Evolutionary conservation across 306 rosid species (phyloP), one percentile per base, ranked within the genome.

Genomic region (Medicago arabica): DNA sequence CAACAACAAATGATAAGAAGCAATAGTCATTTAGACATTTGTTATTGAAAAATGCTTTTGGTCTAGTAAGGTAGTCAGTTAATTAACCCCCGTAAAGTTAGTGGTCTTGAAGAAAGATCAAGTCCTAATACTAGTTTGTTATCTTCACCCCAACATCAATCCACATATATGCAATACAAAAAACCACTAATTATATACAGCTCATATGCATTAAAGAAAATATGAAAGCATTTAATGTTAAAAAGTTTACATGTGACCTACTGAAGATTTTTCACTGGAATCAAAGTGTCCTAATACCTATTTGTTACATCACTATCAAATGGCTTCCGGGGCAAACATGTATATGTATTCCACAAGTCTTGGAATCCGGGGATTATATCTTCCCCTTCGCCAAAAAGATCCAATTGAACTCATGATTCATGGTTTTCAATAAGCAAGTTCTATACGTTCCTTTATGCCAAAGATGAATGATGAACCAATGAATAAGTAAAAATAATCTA

Each of bases 341-440:
- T 38, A 61, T 54, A n/a, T 39, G 67, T 41, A 64, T 63, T 63
- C 40, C 51, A 23, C 0, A 16, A 54, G 62, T 57, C n/a, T 7
- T 31, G 79, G 70, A 47, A 57, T 57, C 59, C 9, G 6, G 13
- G 17, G 53, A 54, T 54, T 18, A 53, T 53, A 71, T 38, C 11
- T 16, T 17, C 54, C 43, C 65, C 64, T 18, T 16, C 38, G 0
- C 19, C 63, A 67, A 74, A 50, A 43, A 41, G 55, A 39, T 69
- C 28, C 44, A 74, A 25, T 36, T 61, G 51, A 74, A 79, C 71
- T 63, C 31, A 3, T 15, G 54, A 60, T 41, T 41, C 46, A 40
- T 16, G 12, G 40, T 75, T 71, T 46, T 71, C 49, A 69, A 21
- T 18, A 57, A 15, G 78, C 51, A 34, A 47, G 67, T 83, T 50